phyloP scores from a whole-genome alignment of 2,329 filamentous ascomycete species.

The Amphichorda felina region DNA sequence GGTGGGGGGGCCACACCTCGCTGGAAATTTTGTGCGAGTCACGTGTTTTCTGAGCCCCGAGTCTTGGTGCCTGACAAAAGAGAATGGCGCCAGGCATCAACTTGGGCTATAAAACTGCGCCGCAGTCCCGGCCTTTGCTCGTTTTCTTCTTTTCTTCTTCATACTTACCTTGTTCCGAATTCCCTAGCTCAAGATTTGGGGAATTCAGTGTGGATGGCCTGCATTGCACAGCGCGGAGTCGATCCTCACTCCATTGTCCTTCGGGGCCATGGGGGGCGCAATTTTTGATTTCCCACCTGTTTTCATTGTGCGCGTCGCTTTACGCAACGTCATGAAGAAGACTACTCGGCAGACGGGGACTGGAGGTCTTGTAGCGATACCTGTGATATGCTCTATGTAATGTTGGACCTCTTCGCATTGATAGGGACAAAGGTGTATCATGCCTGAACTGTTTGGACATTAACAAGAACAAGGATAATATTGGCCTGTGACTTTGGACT shows the following conservation, averaged over 20 bases:
- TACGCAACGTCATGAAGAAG: slow-evolving; percentile 30
- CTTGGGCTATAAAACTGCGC: slow-evolving; percentile 20
- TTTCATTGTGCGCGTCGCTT: slow-evolving; percentile 31
- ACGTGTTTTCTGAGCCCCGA: slow-evolving; percentile 8
- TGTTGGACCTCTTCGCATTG: no score
- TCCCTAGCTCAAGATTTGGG: slow-evolving; percentile 30
- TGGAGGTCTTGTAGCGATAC: neutral
- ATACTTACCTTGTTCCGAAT: slow-evolving; percentile 39
- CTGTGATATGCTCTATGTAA: neutral
- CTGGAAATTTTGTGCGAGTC: slow-evolving; percentile 8
- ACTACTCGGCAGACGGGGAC: no score
- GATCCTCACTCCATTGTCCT: slow-evolving; percentile 35
- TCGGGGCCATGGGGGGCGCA: slow-evolving; percentile 29
- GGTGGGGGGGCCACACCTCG: slow-evolving; percentile 12
- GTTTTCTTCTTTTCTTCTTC: slow-evolving; percentile 21
- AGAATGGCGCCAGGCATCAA: slow-evolving; percentile 11
- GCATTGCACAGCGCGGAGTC: slow-evolving; percentile 42
- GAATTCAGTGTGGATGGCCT: slow-evolving; percentile 30
- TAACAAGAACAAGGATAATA: no score
- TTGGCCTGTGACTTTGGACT: no score
- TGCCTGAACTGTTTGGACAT: no score
- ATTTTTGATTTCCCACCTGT: slow-evolving; percentile 31
- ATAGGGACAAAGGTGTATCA: no score
- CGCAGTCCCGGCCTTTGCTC: neutral
- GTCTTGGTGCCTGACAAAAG: slow-evolving; percentile 6